phyloP scores from a whole-genome alignment of 75 land plant genomes.

The Azolla pinnata region DNA sequence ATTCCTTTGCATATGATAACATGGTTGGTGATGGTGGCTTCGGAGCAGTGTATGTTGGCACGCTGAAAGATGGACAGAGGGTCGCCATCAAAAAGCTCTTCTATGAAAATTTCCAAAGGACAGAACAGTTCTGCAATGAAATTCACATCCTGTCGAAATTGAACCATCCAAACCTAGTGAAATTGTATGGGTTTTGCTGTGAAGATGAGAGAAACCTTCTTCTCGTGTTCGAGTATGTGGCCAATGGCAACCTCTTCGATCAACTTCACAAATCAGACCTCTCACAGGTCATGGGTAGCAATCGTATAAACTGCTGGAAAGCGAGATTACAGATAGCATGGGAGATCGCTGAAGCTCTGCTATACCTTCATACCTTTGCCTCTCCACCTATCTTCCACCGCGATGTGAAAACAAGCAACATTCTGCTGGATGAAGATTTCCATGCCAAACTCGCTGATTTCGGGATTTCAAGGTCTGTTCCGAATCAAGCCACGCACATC shows the following conservation, averaged over 20 bases:
- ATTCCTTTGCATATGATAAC: conserved; percentile 16
- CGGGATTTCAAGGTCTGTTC: conserved; percentile 35
- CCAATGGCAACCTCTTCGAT: conserved; percentile 23
- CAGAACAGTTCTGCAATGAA: conserved; percentile 21
- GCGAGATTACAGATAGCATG: conserved; percentile 19
- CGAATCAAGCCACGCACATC: conserved; percentile 2
- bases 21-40: conserved; percentile 29
- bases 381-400: conserved; percentile 41
- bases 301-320: no score
- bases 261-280: conserved; percentile 12
- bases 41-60: conserved; percentile 23
- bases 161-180: conserved; percentile 16
- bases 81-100: conserved; percentile 23
- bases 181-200: conserved; percentile 30
- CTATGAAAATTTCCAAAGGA: conserved; percentile 10
- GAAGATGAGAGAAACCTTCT: conserved; percentile 46
- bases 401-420: conserved; percentile 56
- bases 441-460: conserved; percentile 58
- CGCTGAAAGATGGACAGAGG: conserved; percentile 17
- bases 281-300: no score
- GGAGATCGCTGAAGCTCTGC: conserved; percentile 23
- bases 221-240: conserved; percentile 63
- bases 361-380: conserved; percentile 18
- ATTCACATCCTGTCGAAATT: conserved; percentile 4
- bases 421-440: conserved; percentile 31